These are phyloP conservation scores for Astrephomene gubernaculifera DNA, from an alignment of 139 green algal species.

Conservation along the genomic window DNA sequence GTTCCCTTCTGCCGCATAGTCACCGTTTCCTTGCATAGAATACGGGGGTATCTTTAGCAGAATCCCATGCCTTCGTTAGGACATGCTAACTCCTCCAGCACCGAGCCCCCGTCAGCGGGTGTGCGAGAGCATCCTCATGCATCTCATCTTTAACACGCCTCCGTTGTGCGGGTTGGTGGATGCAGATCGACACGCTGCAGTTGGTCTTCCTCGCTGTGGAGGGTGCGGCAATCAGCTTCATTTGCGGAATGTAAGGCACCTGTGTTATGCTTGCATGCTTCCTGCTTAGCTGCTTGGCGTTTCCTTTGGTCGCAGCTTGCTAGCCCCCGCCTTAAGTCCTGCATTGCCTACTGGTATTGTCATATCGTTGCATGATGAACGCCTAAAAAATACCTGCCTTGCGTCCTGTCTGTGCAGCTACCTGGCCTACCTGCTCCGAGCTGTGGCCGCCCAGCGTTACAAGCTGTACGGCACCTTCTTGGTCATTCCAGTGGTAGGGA, in stretches of 20 bases:
- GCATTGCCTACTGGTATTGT: not conserved
- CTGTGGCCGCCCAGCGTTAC: not conserved
- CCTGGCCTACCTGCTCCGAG: slow-evolving; percentile 4
- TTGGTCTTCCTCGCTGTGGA: slow-evolving; percentile 1
- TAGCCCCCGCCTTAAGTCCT: not conserved
- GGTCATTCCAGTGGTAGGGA: slow-evolving; percentile 6
- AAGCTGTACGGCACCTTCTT: slow-evolving; percentile 19
- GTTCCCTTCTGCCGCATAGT: not conserved
- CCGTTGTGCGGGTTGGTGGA: not conserved
- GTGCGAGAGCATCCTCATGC: not conserved
- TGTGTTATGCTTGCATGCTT: not conserved
- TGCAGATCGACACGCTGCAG: slow-evolving; percentile 9
- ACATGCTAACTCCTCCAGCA: not conserved
- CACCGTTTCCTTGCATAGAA: not conserved
- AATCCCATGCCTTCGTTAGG: not conserved
- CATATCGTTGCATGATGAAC: not conserved
- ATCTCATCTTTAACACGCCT: not conserved
- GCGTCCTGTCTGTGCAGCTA: not conserved
- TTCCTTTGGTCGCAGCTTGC: not conserved
- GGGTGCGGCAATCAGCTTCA: not conserved
- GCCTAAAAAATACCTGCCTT: not conserved
- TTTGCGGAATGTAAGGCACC: not conserved
- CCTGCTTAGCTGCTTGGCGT: not conserved
- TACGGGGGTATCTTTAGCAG: not conserved
- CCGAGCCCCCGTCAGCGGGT: not conserved